A percentile compares a stretch with the other conserved stretches of the same genome.
These are phyloP conservation scores for Leptographium procerum DNA, from an alignment of 2,329 filamentous ascomycete species.

Conservation along the genomic window DNA sequence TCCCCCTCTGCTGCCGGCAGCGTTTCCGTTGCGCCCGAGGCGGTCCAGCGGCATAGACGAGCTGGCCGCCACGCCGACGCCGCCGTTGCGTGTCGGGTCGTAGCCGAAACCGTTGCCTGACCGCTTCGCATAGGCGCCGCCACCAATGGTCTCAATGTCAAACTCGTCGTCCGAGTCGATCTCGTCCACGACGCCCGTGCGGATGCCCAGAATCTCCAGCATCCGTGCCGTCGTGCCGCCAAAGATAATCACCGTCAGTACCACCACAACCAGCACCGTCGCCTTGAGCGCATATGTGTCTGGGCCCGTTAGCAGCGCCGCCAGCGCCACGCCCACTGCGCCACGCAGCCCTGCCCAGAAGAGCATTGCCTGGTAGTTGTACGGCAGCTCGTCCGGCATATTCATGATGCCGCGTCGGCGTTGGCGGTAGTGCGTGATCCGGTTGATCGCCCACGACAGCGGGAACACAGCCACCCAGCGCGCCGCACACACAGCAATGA, in stretches of 20 bases:
- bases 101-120: conserved; percentile 68
- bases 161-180: conserved; percentile 98
- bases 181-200: conserved; percentile 92
- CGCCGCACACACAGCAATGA: conserved; percentile 82
- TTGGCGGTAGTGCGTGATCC: conserved; percentile 79
- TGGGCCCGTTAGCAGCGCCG: conserved; percentile 72
- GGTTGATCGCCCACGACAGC: conserved; percentile 79
- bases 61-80: conserved; percentile 15
- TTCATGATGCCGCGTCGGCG: conserved; percentile 59
- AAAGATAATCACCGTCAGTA: conserved; percentile 97
- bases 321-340: conserved; percentile 88
- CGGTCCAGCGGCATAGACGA: conserved; percentile 30
- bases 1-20: not conserved
- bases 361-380: conserved; percentile 98
- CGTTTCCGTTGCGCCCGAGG: not conserved
- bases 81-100: conserved; percentile 44
- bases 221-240: conserved; percentile 94
- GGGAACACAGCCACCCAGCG: conserved; percentile 94
- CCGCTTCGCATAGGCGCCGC: conserved; percentile 70
- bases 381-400: conserved; percentile 77
- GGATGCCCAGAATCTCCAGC: conserved; percentile 94
- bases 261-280: conserved; percentile 94
- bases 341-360: conserved; percentile 96
- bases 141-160: conserved; percentile 71
- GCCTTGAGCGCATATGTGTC: conserved; percentile 77